These are phyloP conservation scores for Acanthamoeba royreba DNA, from an alignment of 208 protist genomes.

Conservation along the genomic window DNA sequence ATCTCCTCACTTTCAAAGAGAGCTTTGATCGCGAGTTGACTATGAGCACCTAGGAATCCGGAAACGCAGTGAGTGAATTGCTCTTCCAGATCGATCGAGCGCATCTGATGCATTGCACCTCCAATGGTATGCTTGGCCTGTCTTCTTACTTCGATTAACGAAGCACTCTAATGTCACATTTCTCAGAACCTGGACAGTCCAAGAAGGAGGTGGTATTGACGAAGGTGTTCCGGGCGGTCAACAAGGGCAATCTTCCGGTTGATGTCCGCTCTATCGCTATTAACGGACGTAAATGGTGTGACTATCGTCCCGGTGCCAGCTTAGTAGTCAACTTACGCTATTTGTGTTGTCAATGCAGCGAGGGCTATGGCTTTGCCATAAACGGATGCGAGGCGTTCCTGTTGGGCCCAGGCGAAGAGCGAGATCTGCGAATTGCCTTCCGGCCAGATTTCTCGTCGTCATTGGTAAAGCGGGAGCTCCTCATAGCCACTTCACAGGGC, in stretches of 20 bases:
- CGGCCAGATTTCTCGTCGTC: conserved; percentile 39
- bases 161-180: neutral
- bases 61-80: neutral
- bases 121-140: neutral
- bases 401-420: neutral
- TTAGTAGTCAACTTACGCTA: neutral
- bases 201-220: conserved; percentile 23
- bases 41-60: too few relatives aligned
- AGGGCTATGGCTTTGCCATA: neutral
- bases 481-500: neutral
- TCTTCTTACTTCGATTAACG: neutral
- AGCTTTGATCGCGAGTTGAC: too few relatives aligned
- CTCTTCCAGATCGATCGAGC: neutral
- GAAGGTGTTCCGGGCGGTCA: conserved; percentile 12
- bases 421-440: conserved; percentile 16
- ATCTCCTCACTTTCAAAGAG: neutral
- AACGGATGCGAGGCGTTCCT: neutral
- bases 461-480: neutral
- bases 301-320: too few relatives aligned
- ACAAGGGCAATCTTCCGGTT: conserved; percentile 32
- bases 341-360: neutral
- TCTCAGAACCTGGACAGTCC: neutral
- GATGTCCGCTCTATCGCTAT: neutral
- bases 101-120: conserved; percentile 29
- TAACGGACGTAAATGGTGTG: neutral